These are phyloP conservation scores for Ramalina peruviana DNA, from an alignment of 495 filamentous ascomycete species.

Conservation along the genomic window DNA sequence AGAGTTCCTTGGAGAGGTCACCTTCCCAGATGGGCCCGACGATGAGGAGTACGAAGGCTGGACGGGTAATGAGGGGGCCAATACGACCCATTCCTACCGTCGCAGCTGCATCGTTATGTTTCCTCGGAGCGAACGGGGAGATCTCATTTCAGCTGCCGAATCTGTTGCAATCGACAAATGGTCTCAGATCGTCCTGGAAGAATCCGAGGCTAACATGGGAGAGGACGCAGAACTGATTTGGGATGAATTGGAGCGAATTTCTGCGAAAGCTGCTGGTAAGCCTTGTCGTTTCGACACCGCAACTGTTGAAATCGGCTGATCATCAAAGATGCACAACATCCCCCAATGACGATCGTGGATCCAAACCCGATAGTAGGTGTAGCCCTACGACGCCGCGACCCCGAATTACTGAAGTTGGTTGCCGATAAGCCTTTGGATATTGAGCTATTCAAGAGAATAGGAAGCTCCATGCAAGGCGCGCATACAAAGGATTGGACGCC, in stretches of 20 bases:
- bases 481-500: too few relatives aligned
- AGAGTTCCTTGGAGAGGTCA: conserved; percentile 6
- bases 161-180: not conserved
- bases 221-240: not conserved
- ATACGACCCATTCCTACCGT: conserved; percentile 24
- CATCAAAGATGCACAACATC: not conserved
- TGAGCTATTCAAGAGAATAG: too few relatives aligned
- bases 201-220: not conserved
- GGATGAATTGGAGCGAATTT: not conserved
- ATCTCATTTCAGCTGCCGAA: not conserved
- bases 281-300: not conserved
- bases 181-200: not conserved
- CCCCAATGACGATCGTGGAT: not conserved
- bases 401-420: too few relatives aligned
- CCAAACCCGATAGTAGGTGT: not conserved
- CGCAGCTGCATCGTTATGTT: conserved; percentile 6
- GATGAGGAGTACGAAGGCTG: conserved; percentile 25
- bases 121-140: not conserved
- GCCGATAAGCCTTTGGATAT: too few relatives aligned
- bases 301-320: not conserved
- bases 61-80: conserved; percentile 24
- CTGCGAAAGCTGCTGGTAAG: not conserved
- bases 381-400: too few relatives aligned
- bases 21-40: conserved; percentile 18
- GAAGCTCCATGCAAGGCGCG: too few relatives aligned